These are phyloP conservation scores for Xylogone sp. DNA, from an alignment of 2,329 filamentous ascomycete genomes.

Conservation along the genomic window DNA sequence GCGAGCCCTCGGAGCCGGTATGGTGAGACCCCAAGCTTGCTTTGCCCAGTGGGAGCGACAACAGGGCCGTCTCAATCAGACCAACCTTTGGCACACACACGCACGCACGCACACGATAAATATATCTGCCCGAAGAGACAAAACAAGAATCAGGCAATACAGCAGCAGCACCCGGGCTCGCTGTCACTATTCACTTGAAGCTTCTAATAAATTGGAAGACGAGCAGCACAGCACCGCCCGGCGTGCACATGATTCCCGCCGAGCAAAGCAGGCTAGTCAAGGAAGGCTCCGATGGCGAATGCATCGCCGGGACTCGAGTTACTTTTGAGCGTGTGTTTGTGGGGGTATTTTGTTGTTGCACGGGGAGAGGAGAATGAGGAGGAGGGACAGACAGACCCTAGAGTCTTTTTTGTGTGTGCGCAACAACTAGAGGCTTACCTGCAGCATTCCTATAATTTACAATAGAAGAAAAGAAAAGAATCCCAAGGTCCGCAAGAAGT, in stretches of 20 bases:
- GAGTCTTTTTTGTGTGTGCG: too few relatives aligned
- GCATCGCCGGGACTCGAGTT: not conserved
- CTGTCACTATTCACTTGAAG: not conserved
- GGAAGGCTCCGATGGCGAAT: not conserved
- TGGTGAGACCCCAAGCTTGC: too few relatives aligned
- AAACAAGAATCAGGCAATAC: not conserved
- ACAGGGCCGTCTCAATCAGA: not conserved
- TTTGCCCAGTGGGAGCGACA: not conserved
- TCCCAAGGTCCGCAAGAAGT: too few relatives aligned
- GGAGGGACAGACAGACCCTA: too few relatives aligned
- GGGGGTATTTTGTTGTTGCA: not conserved
- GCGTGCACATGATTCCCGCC: not conserved
- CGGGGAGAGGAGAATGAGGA: not conserved
- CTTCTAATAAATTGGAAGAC: not conserved
- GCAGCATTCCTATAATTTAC: slow-evolving; percentile 27
- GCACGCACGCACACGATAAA: not conserved
- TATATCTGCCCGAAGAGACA: too few relatives aligned
- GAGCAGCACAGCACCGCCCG: not conserved
- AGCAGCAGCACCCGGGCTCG: not conserved
- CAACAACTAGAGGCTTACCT: slow-evolving; percentile 23
- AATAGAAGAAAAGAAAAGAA: slow-evolving; percentile 9
- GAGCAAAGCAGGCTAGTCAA: not conserved
- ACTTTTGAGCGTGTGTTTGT: not conserved
- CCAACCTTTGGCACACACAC: not conserved
- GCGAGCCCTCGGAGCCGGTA: not conserved